Evolutionary conservation across 495 filamentous ascomycete genomes (phyloP).

Genomic region (Penicillium parvum): DNA sequence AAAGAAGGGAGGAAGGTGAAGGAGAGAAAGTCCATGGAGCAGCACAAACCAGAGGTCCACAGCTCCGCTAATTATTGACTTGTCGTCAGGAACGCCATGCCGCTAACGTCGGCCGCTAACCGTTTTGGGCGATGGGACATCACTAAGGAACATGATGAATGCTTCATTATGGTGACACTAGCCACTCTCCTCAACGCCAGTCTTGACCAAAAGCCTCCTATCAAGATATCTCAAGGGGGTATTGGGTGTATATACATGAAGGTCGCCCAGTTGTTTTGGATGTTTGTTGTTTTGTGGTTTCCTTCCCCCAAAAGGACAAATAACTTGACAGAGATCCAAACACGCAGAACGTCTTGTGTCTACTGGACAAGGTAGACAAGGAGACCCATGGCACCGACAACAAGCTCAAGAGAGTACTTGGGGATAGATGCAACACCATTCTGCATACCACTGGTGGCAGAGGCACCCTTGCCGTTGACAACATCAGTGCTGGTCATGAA

Average conservation of each 20-base stretch:
- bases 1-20: neutral
- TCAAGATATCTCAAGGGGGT: conserved; percentile 13
- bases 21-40: neutral
- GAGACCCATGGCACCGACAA: conserved; percentile 12
- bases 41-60: conserved; percentile 7
- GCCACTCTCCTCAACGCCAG: conserved; percentile 7
- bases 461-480: conserved; percentile 10
- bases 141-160: neutral
- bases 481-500: conserved; percentile 8
- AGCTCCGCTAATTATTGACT: conserved; percentile 8
- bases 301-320: conserved; percentile 5
- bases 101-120: conserved; percentile 2
- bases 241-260: conserved; percentile 22
- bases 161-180: conserved; percentile 15
- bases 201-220: conserved; percentile 11
- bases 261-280: conserved; percentile 2
- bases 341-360: neutral
- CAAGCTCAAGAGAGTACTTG: conserved; percentile 12
- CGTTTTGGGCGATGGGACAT: neutral
- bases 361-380: conserved; percentile 17
- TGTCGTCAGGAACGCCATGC: conserved; percentile 8
- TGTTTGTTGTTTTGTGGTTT: no score
- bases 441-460: conserved; percentile 11
- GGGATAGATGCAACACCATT: conserved; percentile 15
- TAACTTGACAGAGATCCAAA: conserved; percentile 1